These are phyloP conservation scores for Wilcoxina mikolae DNA, from an alignment of 495 filamentous ascomycete species.

Conservation along the genomic window DNA sequence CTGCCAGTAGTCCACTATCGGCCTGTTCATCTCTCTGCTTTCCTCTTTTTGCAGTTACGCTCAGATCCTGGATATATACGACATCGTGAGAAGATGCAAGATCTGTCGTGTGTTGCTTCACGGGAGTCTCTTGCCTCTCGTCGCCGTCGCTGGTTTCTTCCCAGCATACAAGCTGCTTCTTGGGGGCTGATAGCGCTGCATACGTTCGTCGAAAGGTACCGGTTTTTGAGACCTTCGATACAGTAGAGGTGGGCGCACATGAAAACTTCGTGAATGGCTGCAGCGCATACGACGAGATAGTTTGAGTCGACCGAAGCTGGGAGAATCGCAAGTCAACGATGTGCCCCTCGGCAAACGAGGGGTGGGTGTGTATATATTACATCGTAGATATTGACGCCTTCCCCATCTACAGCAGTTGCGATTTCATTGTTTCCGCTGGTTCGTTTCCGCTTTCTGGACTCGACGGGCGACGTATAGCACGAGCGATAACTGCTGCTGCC, in stretches of 20 bases:
- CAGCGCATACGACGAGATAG: conserved; percentile 26
- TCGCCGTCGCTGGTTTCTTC: conserved; percentile 20
- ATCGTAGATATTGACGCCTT: conserved; percentile 85
- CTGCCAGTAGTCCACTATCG: conserved; percentile 13
- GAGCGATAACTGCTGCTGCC: conserved; percentile 14
- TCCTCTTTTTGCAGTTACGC: conserved; percentile 8
- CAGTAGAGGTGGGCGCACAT: conserved; percentile 21
- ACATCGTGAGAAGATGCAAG: conserved; percentile 17
- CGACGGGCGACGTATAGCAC: conserved; percentile 22
- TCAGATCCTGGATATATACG: conserved; percentile 20
- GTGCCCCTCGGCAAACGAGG: background rate
- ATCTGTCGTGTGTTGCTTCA: conserved; percentile 11
- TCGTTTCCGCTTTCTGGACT: conserved; percentile 71
- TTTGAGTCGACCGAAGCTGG: conserved; percentile 21
- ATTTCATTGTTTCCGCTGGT: conserved; percentile 45
- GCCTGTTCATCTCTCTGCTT: background rate
- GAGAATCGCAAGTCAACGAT: background rate
- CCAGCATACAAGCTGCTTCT: conserved; percentile 26
- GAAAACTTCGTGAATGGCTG: conserved; percentile 25
- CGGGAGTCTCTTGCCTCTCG: conserved; percentile 12
- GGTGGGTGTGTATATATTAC: too few relatives aligned
- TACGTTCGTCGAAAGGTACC: conserved; percentile 17
- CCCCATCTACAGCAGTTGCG: conserved; percentile 73
- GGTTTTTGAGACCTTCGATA: conserved; percentile 2
- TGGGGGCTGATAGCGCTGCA: conserved; percentile 23